Conservation (phyloP, 2,329 filamentous ascomycete species). For the Colletotrichum orbiculare region DNA sequence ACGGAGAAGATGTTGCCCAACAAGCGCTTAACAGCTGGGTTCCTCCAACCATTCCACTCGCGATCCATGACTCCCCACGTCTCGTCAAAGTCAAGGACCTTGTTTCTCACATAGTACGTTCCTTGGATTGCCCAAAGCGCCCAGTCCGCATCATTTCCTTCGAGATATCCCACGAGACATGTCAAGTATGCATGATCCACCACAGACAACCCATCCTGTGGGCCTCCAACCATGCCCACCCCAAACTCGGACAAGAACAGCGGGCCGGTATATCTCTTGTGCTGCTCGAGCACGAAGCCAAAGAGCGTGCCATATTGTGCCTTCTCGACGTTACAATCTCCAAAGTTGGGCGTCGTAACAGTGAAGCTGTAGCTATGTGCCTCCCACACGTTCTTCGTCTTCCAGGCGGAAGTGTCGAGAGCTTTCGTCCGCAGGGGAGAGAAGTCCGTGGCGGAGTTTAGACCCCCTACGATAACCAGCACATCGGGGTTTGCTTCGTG, state of each 20-base stretch:
- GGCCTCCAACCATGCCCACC: constrained; percentile 58
- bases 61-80: constrained; percentile 61
- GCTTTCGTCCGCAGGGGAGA: constrained; percentile 50
- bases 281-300: constrained; percentile 64
- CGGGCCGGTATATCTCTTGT: constrained; percentile 60
- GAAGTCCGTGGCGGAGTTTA: constrained; percentile 65
- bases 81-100: constrained; percentile 62
- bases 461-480: constrained; percentile 65
- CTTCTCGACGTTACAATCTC: constrained; percentile 56
- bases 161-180: constrained; percentile 64
- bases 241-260: constrained; percentile 71
- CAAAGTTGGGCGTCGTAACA: constrained; percentile 55
- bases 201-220: constrained; percentile 52
- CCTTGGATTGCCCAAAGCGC: constrained; percentile 68
- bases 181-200: constrained; percentile 60
- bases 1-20: constrained; percentile 52
- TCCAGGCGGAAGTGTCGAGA: constrained; percentile 58
- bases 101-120: constrained; percentile 67
- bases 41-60: constrained; percentile 53
- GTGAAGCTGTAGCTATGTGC: constrained; percentile 69
- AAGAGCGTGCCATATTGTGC: constrained; percentile 57
- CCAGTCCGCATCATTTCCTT: constrained; percentile 69
- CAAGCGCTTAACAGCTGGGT: constrained; percentile 47
- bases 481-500: constrained; percentile 63
- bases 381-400: constrained; percentile 68